Evolutionary conservation across 768 basidiomycete genomes (phyloP).

Genomic region (Pholiota microspora): DNA sequence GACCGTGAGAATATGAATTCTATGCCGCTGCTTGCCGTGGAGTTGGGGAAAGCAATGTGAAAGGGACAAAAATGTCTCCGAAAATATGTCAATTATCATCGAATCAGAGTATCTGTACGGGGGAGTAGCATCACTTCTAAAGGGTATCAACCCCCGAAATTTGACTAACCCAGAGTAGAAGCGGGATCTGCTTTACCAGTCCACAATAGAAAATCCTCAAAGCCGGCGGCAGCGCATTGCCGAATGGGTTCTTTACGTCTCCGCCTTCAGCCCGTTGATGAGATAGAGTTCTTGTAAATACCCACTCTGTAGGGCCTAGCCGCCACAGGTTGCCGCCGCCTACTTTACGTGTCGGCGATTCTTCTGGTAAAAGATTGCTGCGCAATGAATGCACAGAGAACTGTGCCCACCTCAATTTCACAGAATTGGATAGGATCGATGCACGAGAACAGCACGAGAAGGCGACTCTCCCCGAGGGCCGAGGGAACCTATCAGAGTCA

Average conservation of each 20-base stretch:
- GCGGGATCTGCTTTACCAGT: neutral
- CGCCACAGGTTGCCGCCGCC: conserved; percentile 8
- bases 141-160: neutral
- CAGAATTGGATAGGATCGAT: too few relatives aligned
- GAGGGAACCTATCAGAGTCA: too few relatives aligned
- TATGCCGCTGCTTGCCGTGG: conserved; percentile 1
- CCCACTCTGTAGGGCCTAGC: neutral
- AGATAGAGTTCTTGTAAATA: neutral
- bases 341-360: neutral
- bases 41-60: neutral
- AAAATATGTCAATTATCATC: neutral
- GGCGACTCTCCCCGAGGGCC: neutral
- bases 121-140: neutral
- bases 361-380: neutral
- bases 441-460: too few relatives aligned
- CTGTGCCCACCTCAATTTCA: too few relatives aligned
- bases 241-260: conserved; percentile 5
- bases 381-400: neutral
- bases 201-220: neutral
- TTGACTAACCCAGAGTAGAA: neutral
- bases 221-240: conserved; percentile 13
- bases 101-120: neutral
- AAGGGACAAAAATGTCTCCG: neutral
- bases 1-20: conserved; percentile 5
- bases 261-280: neutral